phyloP scores from a whole-genome alignment of 2,329 filamentous ascomycete genomes.

The Diplocarpon rosae region DNA sequence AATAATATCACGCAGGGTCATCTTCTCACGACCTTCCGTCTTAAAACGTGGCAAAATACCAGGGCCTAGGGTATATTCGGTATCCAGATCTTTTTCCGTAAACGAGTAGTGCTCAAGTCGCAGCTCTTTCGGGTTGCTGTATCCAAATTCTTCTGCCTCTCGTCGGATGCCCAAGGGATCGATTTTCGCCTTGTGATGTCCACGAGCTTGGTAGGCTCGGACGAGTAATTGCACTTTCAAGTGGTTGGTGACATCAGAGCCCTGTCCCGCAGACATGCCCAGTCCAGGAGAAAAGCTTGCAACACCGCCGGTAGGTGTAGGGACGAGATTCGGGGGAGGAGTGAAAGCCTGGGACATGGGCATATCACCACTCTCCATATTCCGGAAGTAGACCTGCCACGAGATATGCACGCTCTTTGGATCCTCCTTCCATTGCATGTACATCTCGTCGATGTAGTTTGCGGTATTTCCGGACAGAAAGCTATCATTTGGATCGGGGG shows the following conservation, averaged over 20 bases:
- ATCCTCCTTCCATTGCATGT: conserved; percentile 92
- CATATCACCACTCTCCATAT: conserved; percentile 98
- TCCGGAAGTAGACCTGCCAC: conserved; percentile 99
- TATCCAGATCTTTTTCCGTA: conserved; percentile 84
- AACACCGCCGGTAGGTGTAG: conserved; percentile 67
- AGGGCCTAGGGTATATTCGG: conserved; percentile 83
- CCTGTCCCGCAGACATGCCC: conserved; percentile 52
- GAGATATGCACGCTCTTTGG: conserved; percentile 91
- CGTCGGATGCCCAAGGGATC: conserved; percentile 91
- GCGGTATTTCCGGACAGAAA: conserved; percentile 95
- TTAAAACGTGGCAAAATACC: conserved; percentile 93
- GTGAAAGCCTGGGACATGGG: conserved; percentile 95
- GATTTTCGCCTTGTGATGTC: conserved; percentile 96
- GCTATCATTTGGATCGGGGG: conserved; percentile 78
- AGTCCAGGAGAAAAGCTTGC: conserved; percentile 61
- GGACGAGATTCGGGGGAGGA: conserved; percentile 84
- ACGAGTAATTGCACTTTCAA: conserved; percentile 96
- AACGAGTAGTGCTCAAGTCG: conserved; percentile 92
- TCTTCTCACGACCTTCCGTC: conserved; percentile 79
- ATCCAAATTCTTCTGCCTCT: conserved; percentile 72
- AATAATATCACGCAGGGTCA: conserved; percentile 93
- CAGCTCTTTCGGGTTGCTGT: conserved; percentile 83
- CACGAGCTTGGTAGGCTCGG: conserved; percentile 93
- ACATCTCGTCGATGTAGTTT: conserved; percentile 99
- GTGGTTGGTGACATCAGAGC: conserved; percentile 85